Evolutionary conservation across 169 alveolate species (phyloP), one percentile per base, ranked within the genome.

Genomic region (Cryptosporidium muris): DNA sequence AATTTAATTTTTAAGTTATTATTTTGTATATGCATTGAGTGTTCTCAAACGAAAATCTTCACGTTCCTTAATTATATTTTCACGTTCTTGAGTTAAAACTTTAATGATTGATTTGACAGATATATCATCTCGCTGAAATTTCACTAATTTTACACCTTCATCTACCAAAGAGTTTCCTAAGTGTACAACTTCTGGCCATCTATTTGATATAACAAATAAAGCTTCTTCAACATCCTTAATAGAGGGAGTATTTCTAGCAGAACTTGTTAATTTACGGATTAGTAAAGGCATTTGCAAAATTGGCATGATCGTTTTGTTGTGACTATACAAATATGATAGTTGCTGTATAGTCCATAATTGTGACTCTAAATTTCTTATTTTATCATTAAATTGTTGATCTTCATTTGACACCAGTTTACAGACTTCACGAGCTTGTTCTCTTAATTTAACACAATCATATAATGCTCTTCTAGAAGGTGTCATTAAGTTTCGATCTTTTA

Each of bases 401-500:
- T 74, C 74, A 4, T 58, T 63, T 58, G 54, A 58, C 25, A 74
- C 60, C 62, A 74, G 43, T 25, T 45, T 34, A 42, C 85, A 58
- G 5, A 74, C 60, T 47, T 74, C 85, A 16, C 45, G 54, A 43
- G 60, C 60, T 47, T 74, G 54, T 48, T 74, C 85, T 34, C 85
- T 49, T 60, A 66, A 58, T 60, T 43, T 74, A 3, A 74, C 85
- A 16, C 62, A 43, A 16, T 56, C 56, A 38, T 58, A 63, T n/a
- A 74, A 62, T 40, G 54, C 67, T 58, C 12, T 74, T 60, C 60
- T 66, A 16, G 85, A 74, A 58, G 85, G 85, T 38, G 85, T 74
- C 62, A 74, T 47, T 58, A 74, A 58, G 14, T 42, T 48, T 54
- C 43, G 54, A 25, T 74, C 60, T 74, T 43, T 74, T 9, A 68